Evolutionary conservation across 139 green algal genomes (phyloP).

Genomic region (Diplosphaera chodatii): DNA sequence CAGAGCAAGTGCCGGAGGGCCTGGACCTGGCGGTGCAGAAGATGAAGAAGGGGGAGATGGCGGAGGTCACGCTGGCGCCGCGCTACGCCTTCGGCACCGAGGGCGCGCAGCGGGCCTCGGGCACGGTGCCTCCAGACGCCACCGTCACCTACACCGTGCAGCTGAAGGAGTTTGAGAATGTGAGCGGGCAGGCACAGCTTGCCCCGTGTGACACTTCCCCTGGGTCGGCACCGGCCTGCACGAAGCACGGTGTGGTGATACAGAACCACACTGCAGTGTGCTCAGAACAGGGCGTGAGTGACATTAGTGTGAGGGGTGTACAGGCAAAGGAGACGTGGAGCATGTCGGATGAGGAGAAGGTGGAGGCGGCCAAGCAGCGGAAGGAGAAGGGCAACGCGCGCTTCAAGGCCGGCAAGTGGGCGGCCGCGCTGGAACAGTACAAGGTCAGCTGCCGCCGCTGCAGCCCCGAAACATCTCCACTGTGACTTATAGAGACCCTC

Average conservation of each 20-base stretch:
- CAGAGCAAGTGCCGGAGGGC: constrained; percentile 58
- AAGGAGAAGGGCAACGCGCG: constrained; percentile 89
- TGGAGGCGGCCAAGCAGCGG: constrained; percentile 39
- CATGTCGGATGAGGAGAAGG: constrained; percentile 82
- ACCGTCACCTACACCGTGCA: constrained; percentile 56
- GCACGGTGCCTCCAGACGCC: constrained; percentile 34
- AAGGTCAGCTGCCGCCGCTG: constrained; percentile 10
- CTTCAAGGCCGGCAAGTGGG: constrained; percentile 79
- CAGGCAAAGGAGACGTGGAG: constrained; percentile 91
- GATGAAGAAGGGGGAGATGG: constrained; percentile 84
- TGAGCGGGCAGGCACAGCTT: too few species aligned
- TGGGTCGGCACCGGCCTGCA: too few species aligned
- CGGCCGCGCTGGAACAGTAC: constrained; percentile 65
- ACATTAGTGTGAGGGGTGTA: too few species aligned
- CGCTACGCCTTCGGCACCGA: constrained; percentile 57
- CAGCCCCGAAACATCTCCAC: too few species aligned
- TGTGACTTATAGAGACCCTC: too few species aligned
- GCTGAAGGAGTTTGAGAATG: constrained; percentile 58
- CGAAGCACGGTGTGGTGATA: too few species aligned
- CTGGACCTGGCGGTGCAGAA: constrained; percentile 80
- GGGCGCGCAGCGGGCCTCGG: constrained; percentile 17
- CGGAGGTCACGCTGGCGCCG: constrained; percentile 66
- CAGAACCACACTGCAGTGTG: too few species aligned
- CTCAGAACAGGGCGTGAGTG: too few species aligned
- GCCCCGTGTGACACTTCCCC: too few species aligned